phyloP scores from a whole-genome alignment of 306 rosid genomes.

The Fragaria ananassa region DNA sequence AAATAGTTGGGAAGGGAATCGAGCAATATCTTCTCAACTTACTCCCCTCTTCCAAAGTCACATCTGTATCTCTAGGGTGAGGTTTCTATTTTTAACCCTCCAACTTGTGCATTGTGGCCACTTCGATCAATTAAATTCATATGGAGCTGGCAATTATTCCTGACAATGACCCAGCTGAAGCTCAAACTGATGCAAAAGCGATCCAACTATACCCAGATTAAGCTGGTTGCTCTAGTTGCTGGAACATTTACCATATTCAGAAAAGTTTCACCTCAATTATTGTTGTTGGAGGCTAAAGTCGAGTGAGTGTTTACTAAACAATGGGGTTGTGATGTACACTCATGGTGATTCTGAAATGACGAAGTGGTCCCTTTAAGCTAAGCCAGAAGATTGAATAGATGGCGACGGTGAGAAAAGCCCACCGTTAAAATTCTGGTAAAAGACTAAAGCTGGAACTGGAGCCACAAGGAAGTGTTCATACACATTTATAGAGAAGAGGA shows the following conservation, averaged over 20 bases:
- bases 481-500: not conserved
- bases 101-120: conserved; percentile 22
- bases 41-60: no score
- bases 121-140: not conserved
- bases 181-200: not conserved
- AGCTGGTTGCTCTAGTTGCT: not conserved
- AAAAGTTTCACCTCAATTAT: conserved; percentile 39
- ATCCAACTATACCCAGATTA: not conserved
- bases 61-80: not conserved
- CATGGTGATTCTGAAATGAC: not conserved
- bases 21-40: not conserved
- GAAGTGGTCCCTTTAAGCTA: not conserved
- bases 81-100: not conserved
- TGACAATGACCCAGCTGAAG: not conserved
- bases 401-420: not conserved
- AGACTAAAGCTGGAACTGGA: not conserved
- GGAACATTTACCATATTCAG: conserved; percentile 12
- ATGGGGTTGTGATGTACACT: not conserved
- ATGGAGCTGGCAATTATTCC: not conserved
- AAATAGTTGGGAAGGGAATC: not conserved
- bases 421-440: not conserved
- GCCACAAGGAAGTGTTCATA: not conserved
- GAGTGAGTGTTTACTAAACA: conserved; percentile 22
- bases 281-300: conserved; percentile 41
- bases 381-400: not conserved